These are phyloP conservation scores for Phytophthora meadii DNA, from an alignment of 352 stramenopile species.

Conservation along the genomic window DNA sequence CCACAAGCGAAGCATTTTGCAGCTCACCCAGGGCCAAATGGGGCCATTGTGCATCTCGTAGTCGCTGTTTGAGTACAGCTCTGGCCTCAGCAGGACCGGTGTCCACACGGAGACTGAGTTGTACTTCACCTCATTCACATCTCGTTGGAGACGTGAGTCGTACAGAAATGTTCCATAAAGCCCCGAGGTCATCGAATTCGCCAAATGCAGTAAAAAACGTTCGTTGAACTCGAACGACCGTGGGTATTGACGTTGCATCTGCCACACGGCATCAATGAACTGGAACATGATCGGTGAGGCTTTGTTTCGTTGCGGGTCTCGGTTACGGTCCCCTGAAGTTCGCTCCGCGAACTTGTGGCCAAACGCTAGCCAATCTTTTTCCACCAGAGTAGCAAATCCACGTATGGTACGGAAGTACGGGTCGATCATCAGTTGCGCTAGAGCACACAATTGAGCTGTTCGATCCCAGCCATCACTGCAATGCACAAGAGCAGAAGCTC, in stretches of 20 bases:
- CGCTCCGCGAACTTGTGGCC: slow-evolving; percentile 86
- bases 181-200: slow-evolving; percentile 81
- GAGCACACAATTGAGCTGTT: slow-evolving; percentile 75
- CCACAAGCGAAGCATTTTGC: slow-evolving; percentile 84
- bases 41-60: slow-evolving; percentile 59
- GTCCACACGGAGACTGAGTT: slow-evolving; percentile 84
- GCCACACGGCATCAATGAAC: slow-evolving; percentile 87
- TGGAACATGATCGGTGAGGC: slow-evolving; percentile 88
- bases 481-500: slow-evolving; percentile 83
- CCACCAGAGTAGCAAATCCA: slow-evolving; percentile 81
- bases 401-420: slow-evolving; percentile 87
- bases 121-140: slow-evolving; percentile 61
- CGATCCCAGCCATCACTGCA: slow-evolving; percentile 91
- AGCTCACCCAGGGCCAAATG: slow-evolving; percentile 84
- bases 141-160: slow-evolving; percentile 73
- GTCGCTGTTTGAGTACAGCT: slow-evolving; percentile 54
- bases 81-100: slow-evolving; percentile 62
- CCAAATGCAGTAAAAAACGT: slow-evolving; percentile 79
- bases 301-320: slow-evolving; percentile 80
- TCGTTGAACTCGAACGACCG: slow-evolving; percentile 90
- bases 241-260: slow-evolving; percentile 84
- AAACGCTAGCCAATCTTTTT: slow-evolving; percentile 91
- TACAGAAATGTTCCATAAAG: slow-evolving; percentile 88
- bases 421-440: slow-evolving; percentile 91
- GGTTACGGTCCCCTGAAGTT: slow-evolving; percentile 70